These are phyloP conservation scores for Fraxinus pennsylvanica DNA, from an alignment of 257 asterid genomes.

Conservation along the genomic window DNA sequence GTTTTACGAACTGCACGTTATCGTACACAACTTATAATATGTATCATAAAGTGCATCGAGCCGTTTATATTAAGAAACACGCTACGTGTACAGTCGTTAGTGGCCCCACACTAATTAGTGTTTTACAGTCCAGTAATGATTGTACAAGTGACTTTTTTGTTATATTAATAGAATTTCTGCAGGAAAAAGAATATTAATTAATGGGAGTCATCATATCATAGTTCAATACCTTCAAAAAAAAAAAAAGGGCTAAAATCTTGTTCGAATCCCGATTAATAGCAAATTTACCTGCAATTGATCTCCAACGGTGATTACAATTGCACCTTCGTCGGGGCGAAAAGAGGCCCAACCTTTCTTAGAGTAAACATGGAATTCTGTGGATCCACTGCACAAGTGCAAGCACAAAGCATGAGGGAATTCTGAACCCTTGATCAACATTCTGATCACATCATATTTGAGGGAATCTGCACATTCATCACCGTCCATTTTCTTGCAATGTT, in stretches of 20 bases:
- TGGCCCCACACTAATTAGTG: no score
- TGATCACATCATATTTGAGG: slow-evolving; percentile 65
- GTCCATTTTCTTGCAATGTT: slow-evolving; percentile 40
- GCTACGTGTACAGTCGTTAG: no score
- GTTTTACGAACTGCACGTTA: slow-evolving; percentile 16
- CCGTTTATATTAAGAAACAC: no score
- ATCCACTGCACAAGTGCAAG: slow-evolving; percentile 65
- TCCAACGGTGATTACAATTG: slow-evolving; percentile 64
- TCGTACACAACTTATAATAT: neutral
- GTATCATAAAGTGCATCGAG: neutral
- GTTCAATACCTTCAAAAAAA: neutral
- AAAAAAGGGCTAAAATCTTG: neutral
- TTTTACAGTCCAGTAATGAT: no score
- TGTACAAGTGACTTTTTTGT: no score
- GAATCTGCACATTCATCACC: slow-evolving; percentile 40
- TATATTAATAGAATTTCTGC: no score
- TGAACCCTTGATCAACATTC: slow-evolving; percentile 74
- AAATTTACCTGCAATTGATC: slow-evolving; percentile 68
- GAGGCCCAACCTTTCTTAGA: slow-evolving; percentile 90
- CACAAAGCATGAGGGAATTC: slow-evolving; percentile 72
- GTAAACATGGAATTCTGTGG: slow-evolving; percentile 73
- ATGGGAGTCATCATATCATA: neutral
- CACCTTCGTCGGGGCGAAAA: slow-evolving; percentile 46
- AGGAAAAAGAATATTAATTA: no score
- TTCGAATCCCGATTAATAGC: neutral